A percentile compares a stretch with the other conserved stretches of the same genome.
Conservation (phyloP, 1,139 yeast genomes). For the Saccharomycopsis hybrid region DNA sequence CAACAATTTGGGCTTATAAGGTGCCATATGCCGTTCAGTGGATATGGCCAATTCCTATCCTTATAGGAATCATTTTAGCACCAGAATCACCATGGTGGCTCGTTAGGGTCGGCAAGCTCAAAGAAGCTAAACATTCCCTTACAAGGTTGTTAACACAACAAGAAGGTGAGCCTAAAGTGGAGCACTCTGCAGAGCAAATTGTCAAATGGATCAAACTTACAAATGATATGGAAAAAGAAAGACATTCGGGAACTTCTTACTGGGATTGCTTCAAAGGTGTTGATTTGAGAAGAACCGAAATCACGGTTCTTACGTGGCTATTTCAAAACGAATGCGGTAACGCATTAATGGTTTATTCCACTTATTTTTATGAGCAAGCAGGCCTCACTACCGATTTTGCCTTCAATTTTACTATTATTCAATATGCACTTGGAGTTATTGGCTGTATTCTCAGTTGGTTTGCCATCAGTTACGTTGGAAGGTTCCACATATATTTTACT, state of each 20-base stretch:
- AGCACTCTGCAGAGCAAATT: slow-evolving; percentile 26
- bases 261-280: slow-evolving; percentile 42
- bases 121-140: slow-evolving; percentile 38
- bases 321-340: slow-evolving; percentile 48
- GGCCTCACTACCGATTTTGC: slow-evolving; percentile 29
- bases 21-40: slow-evolving; percentile 51
- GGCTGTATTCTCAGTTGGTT: slow-evolving; percentile 30
- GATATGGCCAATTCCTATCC: slow-evolving; percentile 56
- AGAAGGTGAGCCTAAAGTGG: slow-evolving; percentile 21
- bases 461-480: slow-evolving; percentile 27
- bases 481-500: slow-evolving; percentile 31
- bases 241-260: slow-evolving; percentile 28
- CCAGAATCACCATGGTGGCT: slow-evolving; percentile 58
- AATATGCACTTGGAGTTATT: slow-evolving; percentile 30
- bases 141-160: slow-evolving; percentile 25
- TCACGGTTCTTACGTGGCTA: slow-evolving; percentile 42
- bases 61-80: slow-evolving; percentile 40
- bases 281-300: slow-evolving; percentile 46
- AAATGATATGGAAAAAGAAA: slow-evolving; percentile 25
- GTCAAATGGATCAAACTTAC: slow-evolving; percentile 28
- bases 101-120: slow-evolving; percentile 34
- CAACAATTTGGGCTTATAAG: slow-evolving; percentile 31
- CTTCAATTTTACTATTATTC: slow-evolving; percentile 30
- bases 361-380: slow-evolving; percentile 34
- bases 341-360: slow-evolving; percentile 41